Base-by-base conservation (phyloP, 1,284 basidiomycete species). In the Leccinum glutinopallens region DNA sequence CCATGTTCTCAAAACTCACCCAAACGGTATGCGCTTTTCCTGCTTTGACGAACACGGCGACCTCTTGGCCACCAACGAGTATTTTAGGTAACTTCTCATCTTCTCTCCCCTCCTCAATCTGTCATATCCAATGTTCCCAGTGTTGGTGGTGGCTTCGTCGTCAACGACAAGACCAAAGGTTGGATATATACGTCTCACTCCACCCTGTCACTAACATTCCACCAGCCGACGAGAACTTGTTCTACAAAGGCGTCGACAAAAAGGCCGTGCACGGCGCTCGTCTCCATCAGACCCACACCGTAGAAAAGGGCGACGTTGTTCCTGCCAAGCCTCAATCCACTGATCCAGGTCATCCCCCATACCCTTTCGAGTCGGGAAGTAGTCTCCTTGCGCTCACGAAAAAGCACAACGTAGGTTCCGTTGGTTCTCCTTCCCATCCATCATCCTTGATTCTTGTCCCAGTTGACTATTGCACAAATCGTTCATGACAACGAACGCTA, bases 241-340 rank as follows among this genome's bases (percentile, higher is more conserved):
- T 94, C 76, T 98, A 98, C 83, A 95, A 95, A 76, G 89, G 93
- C n/a, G 92, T 96, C n/a, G 87, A 95, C 73, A 93, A 95, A 75
- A 80, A 82, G 59, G 82, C 83, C 12, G 96, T 96, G 5, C 89
- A 91, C 62, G 87, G 86, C 22, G 89, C 91, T 32, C 86, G 96
- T 37, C 79, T 94, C 32, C 87, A 92, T 68, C 92, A 93, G 70
- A 81, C 80, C 5, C 87, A 90, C 71, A 84, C 80, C 25, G 69
- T 80, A 9, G 72, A 73, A 37, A 67, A 69, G 49, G 67, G 67
- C 33, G 72, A 75, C 41, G 19, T 49, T 19, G 53, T 63, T 54
- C 64, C 68, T 59, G 59, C 61, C 9, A 68, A 66, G 8, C 61
- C 71, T 25, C 65, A 70, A 57, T 67, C 73, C 35, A 69, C 75